Conservation (phyloP, 768 basidiomycete species). For the Boletus vermiculosoides region DNA sequence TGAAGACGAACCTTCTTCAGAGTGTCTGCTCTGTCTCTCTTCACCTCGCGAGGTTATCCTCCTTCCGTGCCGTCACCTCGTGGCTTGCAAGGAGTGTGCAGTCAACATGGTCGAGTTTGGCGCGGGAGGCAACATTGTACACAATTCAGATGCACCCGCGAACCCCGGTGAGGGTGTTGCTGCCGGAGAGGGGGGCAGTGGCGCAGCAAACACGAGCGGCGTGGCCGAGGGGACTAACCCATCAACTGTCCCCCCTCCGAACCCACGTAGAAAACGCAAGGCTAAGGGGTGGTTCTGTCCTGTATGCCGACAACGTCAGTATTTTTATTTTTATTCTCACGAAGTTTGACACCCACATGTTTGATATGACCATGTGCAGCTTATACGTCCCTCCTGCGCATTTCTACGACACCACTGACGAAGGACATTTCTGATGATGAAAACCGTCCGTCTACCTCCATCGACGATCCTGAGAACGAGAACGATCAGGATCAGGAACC, state of each 20-base stretch:
- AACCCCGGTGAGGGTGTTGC: constrained; percentile 25
- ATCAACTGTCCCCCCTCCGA: constrained; percentile 30
- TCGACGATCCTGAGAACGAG: constrained; percentile 28
- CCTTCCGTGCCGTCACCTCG: constrained; percentile 89
- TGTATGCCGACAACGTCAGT: constrained; percentile 90
- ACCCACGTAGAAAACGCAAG: constrained; percentile 78
- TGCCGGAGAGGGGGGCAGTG: constrained; percentile 24
- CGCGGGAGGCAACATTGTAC: constrained; percentile 83
- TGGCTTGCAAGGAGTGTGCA: constrained; percentile 94
- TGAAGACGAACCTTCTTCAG: constrained; percentile 75
- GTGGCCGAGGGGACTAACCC: constrained; percentile 29
- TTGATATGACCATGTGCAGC: constrained; percentile 41
- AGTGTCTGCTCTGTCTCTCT: constrained; percentile 89
- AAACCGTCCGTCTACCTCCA: constrained; percentile 24
- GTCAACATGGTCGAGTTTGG: constrained; percentile 98
- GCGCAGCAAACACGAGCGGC: constrained; percentile 12
- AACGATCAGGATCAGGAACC: neutral
- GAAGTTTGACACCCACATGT: neutral
- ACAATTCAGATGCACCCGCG: constrained; percentile 42
- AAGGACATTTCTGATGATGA: constrained; percentile 39
- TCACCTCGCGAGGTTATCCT: constrained; percentile 89
- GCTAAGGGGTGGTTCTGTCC: constrained; percentile 98
- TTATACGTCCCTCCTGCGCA: constrained; percentile 83
- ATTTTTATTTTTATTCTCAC: neutral
- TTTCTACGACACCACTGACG: constrained; percentile 66